Evolutionary conservation across 2,329 filamentous ascomycete species (phyloP).

Genomic region (Ophiosphaerella korrae): DNA sequence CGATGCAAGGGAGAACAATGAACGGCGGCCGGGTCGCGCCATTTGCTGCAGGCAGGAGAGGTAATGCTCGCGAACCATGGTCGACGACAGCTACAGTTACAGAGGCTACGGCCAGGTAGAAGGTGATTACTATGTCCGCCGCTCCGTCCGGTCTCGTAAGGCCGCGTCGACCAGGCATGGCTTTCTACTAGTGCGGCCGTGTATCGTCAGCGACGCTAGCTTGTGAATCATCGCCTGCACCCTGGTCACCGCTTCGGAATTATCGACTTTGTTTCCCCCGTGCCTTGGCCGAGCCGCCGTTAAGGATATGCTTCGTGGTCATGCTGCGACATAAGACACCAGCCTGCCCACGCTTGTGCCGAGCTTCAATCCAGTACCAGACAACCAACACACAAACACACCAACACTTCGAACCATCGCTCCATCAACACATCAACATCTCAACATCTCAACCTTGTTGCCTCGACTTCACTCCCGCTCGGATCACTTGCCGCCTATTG

Average conservation of each 20-base stretch:
- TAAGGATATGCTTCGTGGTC: slow-evolving; percentile 27
- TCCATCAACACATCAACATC: slow-evolving; percentile 1
- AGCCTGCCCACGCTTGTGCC: slow-evolving; percentile 18
- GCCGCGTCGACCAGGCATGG: slow-evolving; percentile 1
- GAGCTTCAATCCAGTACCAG: slow-evolving; percentile 3
- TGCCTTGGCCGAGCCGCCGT: slow-evolving; percentile 29
- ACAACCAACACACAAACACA: slow-evolving; percentile 4
- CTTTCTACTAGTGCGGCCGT: neutral
- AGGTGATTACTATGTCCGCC: slow-evolving; percentile 3
- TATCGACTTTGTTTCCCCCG: slow-evolving; percentile 3
- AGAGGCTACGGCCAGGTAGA: slow-evolving; percentile 3
- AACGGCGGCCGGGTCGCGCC: slow-evolving; percentile 20
- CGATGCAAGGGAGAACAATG: slow-evolving; percentile 18
- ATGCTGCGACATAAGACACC: slow-evolving; percentile 42
- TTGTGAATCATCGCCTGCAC: slow-evolving; percentile 26
- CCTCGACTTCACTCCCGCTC: slow-evolving; percentile 23
- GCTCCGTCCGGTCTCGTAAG: slow-evolving; percentile 14
- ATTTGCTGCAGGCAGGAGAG: slow-evolving; percentile 10
- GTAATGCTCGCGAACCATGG: slow-evolving; percentile 20
- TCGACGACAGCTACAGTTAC: neutral
- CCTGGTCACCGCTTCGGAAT: slow-evolving; percentile 6
- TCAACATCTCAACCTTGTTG: slow-evolving; percentile 8
- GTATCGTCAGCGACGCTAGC: slow-evolving; percentile 9
- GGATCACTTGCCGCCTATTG: slow-evolving; percentile 43
- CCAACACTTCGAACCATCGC: neutral